phyloP scores from a whole-genome alignment of 371 early-diverging fungal species.

The Mucor piriformis region DNA sequence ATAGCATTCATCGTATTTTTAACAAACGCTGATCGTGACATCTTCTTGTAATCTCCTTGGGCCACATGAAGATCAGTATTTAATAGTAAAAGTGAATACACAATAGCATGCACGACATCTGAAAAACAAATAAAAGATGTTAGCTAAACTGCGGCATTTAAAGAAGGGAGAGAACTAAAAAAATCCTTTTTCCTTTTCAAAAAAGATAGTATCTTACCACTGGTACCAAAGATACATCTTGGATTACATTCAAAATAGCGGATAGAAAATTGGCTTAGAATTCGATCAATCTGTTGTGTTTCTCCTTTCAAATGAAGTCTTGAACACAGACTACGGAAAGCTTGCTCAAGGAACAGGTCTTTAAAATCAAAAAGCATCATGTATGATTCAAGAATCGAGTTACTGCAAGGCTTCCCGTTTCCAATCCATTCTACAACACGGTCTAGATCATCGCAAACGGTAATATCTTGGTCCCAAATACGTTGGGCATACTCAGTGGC shows the following conservation, averaged over 20 bases:
- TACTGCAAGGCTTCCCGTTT: constrained; percentile 51
- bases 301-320: constrained; percentile 80
- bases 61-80: constrained; percentile 92
- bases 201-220: constrained; percentile 5
- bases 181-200: neutral
- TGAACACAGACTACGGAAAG: constrained; percentile 72
- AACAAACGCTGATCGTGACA: constrained; percentile 58
- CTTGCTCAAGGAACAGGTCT: constrained; percentile 67
- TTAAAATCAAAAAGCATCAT: constrained; percentile 77
- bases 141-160: neutral
- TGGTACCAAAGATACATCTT: constrained; percentile 44
- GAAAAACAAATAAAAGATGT: neutral
- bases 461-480: constrained; percentile 47
- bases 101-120: constrained; percentile 79
- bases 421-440: constrained; percentile 50
- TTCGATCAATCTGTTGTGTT: constrained; percentile 84
- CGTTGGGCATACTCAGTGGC: constrained; percentile 34
- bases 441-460: constrained; percentile 36
- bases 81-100: constrained; percentile 82
- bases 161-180: neutral
- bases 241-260: constrained; percentile 80
- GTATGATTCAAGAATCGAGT: constrained; percentile 60
- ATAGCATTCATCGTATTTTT: constrained; percentile 56
- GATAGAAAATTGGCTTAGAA: constrained; percentile 70
- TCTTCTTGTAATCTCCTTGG: constrained; percentile 57